Base-by-base conservation (phyloP, 31 red algal genomes). In the Odonthalia washingtoniensis region DNA sequence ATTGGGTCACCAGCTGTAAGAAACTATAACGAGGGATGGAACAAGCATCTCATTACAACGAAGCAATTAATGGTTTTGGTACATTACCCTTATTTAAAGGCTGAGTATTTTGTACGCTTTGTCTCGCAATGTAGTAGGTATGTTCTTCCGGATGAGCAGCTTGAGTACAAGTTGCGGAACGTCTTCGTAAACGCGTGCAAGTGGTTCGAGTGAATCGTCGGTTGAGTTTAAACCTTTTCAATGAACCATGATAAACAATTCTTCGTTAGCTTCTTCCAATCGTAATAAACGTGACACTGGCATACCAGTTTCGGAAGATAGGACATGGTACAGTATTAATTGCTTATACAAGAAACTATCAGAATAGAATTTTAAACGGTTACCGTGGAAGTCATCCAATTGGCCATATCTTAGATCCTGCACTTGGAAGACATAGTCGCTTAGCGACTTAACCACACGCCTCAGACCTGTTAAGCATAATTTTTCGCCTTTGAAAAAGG, bases 361-460 rank as follows among this genome's bases (percentile, higher is more conserved):
- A 21, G 12, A 14, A 57, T 57, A 57, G 49, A 57, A 57, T 21
- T 21, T 57, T 9, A 57, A 14, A 14, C 49, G 49, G 49, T 21
- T 57, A 21, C 49, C 49, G 21, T 14, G 21, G 21, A 57, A 14
- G 9, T 9, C 21, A 57, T 57, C 49, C 12, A 57, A 36, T 40
- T 75, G 30, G 52, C 42, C 80, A 43, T 39, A 67, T 45, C 60
- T 45, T n/a, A 83, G 37, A 30, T 83, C 38, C 14, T 68, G 36
- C 3, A 83, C 80, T 41, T 83, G 5, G 46, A 21, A 83, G 5
- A 70, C 35, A 17, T 68, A 70, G 41, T 83, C 61, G 5, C 35
- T 67, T 41, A 83, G 17, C 3, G 80, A 16, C 39, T 70, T 67
- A 6, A 5, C 5, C 26, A 69, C 46, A 28, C 80, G 61, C 17